Evolutionary conservation across 495 filamentous ascomycete species (phyloP), one percentile per base, ranked within the genome.

Genomic region (Neurospora cerealis): DNA sequence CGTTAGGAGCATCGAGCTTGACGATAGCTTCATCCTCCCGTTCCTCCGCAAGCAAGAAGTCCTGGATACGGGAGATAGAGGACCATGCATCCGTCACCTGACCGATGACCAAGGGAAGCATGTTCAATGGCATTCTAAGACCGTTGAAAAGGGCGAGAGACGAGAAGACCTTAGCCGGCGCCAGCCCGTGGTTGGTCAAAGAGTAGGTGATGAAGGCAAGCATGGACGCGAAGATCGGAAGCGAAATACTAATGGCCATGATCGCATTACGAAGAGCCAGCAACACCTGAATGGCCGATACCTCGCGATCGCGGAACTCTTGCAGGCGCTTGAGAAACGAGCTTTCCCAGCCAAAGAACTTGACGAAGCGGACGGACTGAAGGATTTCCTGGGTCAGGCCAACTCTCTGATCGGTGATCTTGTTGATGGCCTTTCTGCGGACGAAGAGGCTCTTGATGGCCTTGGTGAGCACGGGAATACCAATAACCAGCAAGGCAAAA

Each of bases 151-250:
- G 83, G 2, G 95, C 95, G 39, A 98, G 85, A 0, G 96, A 97
- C 0, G 95, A 97, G 83, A 99, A 99, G 69, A 98, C 87, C 21
- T 89, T 85, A 0, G 94, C 93, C 0, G 95, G 91, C 19, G 89
- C 82, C 13, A 97, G 86, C 15, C 78, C 79, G 76, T 95, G 91
- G 42, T 90, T 84, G 3, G 94, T 90, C 37, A 97, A 85, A 2
- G 93, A 91, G 79, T 93, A 98, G 6, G 94, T 96, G 80, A 99
- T 94, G 83, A 99, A 99, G 2, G 94, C 87, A 39, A 98, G 82
- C 93, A 98, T 97, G 9, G 95, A 95, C 5, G 95, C 94, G 77
- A 97, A 97, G 46, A 94, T 91, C 8, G 96, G 94, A 74, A 97
- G 85, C 10, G 92, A 91, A 81, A 89, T 79, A 74, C 86, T 86